Evolutionary conservation across 108 stramenopile genomes (phyloP), one percentile per base, ranked within the genome.

Genomic region (Cyclotella baltica): DNA sequence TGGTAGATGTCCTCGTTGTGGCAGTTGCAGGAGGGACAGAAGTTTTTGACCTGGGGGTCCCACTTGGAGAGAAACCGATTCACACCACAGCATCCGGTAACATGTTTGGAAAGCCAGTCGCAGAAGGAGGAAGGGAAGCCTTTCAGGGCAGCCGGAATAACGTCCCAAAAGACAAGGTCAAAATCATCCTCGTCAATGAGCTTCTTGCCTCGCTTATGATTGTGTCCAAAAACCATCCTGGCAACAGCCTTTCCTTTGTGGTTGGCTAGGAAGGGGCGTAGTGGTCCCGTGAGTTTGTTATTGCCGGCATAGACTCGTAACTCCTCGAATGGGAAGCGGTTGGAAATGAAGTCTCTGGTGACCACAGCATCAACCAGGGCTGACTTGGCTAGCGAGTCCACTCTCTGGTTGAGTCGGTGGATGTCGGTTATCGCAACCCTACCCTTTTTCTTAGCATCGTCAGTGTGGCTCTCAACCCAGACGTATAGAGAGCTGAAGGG

Each of bases 31-130:
- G 15, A 52, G 51, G 51, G 51, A 19, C 51, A 52, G 51, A n/a
- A 4, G 51, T 52, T 52, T 4, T 11, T 52, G 51, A 22, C 20
- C n/a, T 20, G 4, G 9, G 4, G 15, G 15, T n/a, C 4, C 20
- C 51, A 52, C 20, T 52, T 52, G 51, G 51, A 52, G n/a, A 52
- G 51, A 20, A 52, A 52, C 4, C 51, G 29, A 30, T 61, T 61
- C 3, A 35, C 33, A 56, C 59, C 23, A 61, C 59, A 27, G 19
- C 30, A 61, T 11, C 33, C 31, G 6, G 31, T 61, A 11, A 61
- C 59, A 35, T 61, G 59, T 19, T 61, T 61, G 4, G 59, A 34
- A 30, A 61, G 31, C 59, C 59, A 61, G 19, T 34, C 29, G 15
- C 11, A 5, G 29, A 61, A 61, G 31, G 20, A 29, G 23, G 8